phyloP scores from a whole-genome alignment of 2,329 filamentous ascomycete species.

The Fusarium brachygibbosum region DNA sequence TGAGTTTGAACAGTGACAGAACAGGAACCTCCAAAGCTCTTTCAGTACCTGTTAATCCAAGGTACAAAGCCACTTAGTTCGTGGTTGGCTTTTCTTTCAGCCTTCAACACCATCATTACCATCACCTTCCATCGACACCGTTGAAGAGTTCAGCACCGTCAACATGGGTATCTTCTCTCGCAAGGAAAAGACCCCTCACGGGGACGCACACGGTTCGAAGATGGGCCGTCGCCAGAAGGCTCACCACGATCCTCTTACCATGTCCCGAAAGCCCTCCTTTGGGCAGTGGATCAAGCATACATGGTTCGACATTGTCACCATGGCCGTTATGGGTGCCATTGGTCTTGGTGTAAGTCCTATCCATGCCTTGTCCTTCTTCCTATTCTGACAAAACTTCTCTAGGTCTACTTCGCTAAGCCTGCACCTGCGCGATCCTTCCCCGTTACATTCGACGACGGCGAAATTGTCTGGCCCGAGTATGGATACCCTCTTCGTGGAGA shows the following conservation, averaged over 20 bases:
- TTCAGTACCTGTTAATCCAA: neutral
- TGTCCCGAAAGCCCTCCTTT: slow-evolving; percentile 69
- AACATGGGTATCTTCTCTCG: slow-evolving; percentile 37
- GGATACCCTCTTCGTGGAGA: slow-evolving; percentile 78
- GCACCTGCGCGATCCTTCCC: slow-evolving; percentile 78
- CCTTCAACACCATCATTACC: neutral
- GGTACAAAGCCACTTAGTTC: slow-evolving; percentile 1
- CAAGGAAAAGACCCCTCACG: slow-evolving; percentile 33
- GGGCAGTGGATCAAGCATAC: slow-evolving; percentile 78
- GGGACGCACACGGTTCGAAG: slow-evolving; percentile 11
- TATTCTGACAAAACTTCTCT: neutral
- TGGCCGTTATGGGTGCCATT: slow-evolving; percentile 74
- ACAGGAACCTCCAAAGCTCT: slow-evolving; percentile 17
- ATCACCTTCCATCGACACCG: neutral
- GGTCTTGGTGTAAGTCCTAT: slow-evolving; percentile 71
- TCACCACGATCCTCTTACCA: slow-evolving; percentile 47
- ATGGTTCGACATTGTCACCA: slow-evolving; percentile 76
- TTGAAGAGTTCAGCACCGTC: slow-evolving; percentile 2
- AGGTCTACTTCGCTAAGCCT: slow-evolving; percentile 75
- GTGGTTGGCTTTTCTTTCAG: slow-evolving; percentile 4
- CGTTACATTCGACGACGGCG: slow-evolving; percentile 74
- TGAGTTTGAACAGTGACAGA: neutral
- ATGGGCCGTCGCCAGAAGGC: slow-evolving; percentile 21
- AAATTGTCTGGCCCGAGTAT: slow-evolving; percentile 78
- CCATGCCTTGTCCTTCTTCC: too few species aligned